phyloP scores from a whole-genome alignment of 1,139 yeast genomes.

The Yamadazyma sp. region DNA sequence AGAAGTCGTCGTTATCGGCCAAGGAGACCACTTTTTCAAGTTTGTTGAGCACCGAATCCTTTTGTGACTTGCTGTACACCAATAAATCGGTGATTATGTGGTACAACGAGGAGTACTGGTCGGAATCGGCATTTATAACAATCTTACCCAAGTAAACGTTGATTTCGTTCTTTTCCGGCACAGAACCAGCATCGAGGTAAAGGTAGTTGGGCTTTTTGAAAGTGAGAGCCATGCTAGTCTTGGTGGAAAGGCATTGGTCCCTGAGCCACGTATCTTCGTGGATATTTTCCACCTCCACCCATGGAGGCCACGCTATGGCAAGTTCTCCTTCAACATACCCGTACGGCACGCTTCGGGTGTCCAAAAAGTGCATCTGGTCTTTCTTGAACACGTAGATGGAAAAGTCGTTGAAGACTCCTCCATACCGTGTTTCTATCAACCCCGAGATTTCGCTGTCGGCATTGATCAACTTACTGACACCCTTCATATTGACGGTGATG shows the following conservation, averaged over 20 bases:
- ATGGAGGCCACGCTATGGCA: slow-evolving; percentile 70
- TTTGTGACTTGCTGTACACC: slow-evolving; percentile 63
- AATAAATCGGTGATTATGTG: slow-evolving; percentile 65
- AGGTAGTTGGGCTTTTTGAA: slow-evolving; percentile 67
- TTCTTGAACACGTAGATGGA: slow-evolving; percentile 65
- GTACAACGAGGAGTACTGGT: slow-evolving; percentile 68
- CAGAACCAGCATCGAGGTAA: slow-evolving; percentile 26
- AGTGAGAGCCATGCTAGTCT: slow-evolving; percentile 61
- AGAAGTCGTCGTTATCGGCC: slow-evolving; percentile 65
- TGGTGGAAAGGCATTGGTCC: slow-evolving; percentile 59
- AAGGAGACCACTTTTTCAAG: slow-evolving; percentile 67
- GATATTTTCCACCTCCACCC: slow-evolving; percentile 74
- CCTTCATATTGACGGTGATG: slow-evolving; percentile 52
- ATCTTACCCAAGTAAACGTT: slow-evolving; percentile 67
- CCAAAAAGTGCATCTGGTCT: slow-evolving; percentile 27
- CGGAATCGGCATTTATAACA: slow-evolving; percentile 69
- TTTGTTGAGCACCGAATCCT: slow-evolving; percentile 55
- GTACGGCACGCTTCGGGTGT: slow-evolving; percentile 25
- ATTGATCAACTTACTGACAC: slow-evolving; percentile 44
- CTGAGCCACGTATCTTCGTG: slow-evolving; percentile 62
- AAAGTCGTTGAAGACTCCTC: slow-evolving; percentile 66
- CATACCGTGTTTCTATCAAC: slow-evolving; percentile 69
- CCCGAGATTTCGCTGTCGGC: slow-evolving; percentile 40
- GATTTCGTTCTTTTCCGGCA: slow-evolving; percentile 29
- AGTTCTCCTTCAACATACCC: slow-evolving; percentile 23